Base-by-base conservation (phyloP, 192 early-diverging fungal species). In the Dimargaris cristalligena region DNA sequence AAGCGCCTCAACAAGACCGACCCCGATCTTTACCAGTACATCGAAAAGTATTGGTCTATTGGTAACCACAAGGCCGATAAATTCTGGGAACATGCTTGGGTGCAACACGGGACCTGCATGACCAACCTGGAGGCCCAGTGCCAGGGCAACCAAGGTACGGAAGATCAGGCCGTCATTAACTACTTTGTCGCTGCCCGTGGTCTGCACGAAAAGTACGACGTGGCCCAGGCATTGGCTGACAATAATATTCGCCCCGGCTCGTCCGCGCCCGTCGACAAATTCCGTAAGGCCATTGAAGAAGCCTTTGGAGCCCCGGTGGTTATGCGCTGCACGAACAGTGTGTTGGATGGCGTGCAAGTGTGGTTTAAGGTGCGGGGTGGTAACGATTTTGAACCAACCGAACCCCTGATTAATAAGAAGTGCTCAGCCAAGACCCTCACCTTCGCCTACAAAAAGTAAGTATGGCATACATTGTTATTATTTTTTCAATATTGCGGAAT, bases 361-460 rank as follows among this genome's bases (percentile, higher is more conserved):
- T 48, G 47, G 47, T 48, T 48, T 22, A 48, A 48, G 47, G 23
- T 25, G 47, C 47, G 47, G 9, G 47, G 47, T 6, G 47, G 47
- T 22, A 25, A 6, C 22, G 20, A 48, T 6, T 48, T 48, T 13
- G 47, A 48, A 22, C 10, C n/a, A 6, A 25, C 23, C 20, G 47
- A 48, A 6, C 47, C 47, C 23, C 4, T n/a, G 23, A n/a, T 22
- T 4, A n/a, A 4, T 22, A 22, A 14, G n/a, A 4, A 14, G 47
- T 48, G 47, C 47, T n/a, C 9, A 48, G 6, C 47, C 4, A 48
- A 48, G 13, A 48, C 22, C 13, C 9, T 48, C 47, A 48, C 47
- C 23, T 48, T 48, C 22, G 4, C 47, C 10, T 22, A 6, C 22
- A 48, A 48, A n/a, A 14, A 13, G 47, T 48, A 48, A 48, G 47